Evolutionary conservation across 495 filamentous ascomycete species (phyloP), one percentile per base, ranked within the genome.

Genomic region (Neurospora sp.): DNA sequence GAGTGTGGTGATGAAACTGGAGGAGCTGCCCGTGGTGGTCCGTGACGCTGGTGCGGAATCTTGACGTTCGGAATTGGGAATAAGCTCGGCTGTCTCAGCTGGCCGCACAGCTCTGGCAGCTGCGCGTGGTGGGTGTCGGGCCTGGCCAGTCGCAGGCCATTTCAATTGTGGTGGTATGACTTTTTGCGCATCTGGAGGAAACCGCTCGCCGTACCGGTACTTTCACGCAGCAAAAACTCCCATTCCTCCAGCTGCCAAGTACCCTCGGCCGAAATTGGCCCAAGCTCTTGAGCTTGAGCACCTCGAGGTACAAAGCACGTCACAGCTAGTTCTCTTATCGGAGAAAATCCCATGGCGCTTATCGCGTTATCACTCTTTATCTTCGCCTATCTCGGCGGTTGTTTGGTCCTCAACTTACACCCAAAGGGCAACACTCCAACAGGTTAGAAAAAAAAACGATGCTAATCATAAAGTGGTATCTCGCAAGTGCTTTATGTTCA

Each of bases 151-250:
- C 54, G 42, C 39, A 41, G 42, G 44, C 44, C 42, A 39, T 44
- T 38, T n/a, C n/a, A n/a, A 8, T 18, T 35, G 20, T 71, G 69
- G 77, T 78, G 75, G 75, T 72, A 71, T 78, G 77, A 78, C 75
- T 75, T 75, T 78, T 74, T 38, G 71, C 70, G 69, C 69, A 9
- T 46, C 4, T 10, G 72, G 37, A 0, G 0, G 35, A 11, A 39
- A 23, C 42, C 8, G 72, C 20, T n/a, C 14, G 70, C 75, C 71
- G 71, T 75, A 77, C 37, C 38, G 72, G 27, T 66, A 66, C 54
- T 37, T 35, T 7, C 12, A 37, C 31, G 27, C 54, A 0, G 27
- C 35, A 5, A 70, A 20, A 39, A 12, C 9, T 23, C 18, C 35
- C 12, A 16, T 70, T 70, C n/a, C 14, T 35, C 54, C 14, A 66